Evolutionary conservation across 1,284 basidiomycete species (phyloP), one percentile per base, ranked within the genome.

Genomic region (Xerocomus amazonicus): DNA sequence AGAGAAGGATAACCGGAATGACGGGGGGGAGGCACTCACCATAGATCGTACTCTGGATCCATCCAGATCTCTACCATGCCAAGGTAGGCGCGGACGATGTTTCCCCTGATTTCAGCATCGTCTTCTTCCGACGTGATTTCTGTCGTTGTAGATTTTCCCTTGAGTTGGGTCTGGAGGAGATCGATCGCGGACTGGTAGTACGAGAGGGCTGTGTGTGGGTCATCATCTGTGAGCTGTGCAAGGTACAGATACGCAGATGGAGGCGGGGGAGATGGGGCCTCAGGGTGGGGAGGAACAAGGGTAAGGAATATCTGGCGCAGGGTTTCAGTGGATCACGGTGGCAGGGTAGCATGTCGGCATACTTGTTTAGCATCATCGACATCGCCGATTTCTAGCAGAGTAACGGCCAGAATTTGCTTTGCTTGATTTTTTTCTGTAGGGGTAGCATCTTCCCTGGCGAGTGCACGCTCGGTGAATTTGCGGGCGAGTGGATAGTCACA

Each of bases 31-130:
- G n/a, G 43, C 3, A 73, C 83, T 51, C 60, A 90, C 94, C 94
- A 97, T 41, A 97, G 73, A 73, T 96, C 92, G 57, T 86, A 84
- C 2, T 77, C 77, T 26, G 86, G 87, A 60, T 94, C 91, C 87
- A 97, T 93, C 89, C 93, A 97, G 28, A 97, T 87, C 68, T 97
- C 94, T 14, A 96, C 90, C 81, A 96, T 95, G 14, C 89, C 90
- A 17, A 96, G 81, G 26, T 96, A 73, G 2, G 92, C 91, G n/a
- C 87, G 76, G 6, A 92, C 85, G 34, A 89, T 86, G 62, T 84
- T 92, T 48, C 73, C 78, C 64, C 77, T 81, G 40, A 86, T 69
- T 64, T 93, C 90, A 2, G 69, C 62, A 48, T 87, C 81, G 45
- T 83, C 81, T 5, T 73, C 70, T 35, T 68, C 71, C 1, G 63